Conservation (phyloP, 169 alveolate species). For the Sarcocystis neurona region DNA sequence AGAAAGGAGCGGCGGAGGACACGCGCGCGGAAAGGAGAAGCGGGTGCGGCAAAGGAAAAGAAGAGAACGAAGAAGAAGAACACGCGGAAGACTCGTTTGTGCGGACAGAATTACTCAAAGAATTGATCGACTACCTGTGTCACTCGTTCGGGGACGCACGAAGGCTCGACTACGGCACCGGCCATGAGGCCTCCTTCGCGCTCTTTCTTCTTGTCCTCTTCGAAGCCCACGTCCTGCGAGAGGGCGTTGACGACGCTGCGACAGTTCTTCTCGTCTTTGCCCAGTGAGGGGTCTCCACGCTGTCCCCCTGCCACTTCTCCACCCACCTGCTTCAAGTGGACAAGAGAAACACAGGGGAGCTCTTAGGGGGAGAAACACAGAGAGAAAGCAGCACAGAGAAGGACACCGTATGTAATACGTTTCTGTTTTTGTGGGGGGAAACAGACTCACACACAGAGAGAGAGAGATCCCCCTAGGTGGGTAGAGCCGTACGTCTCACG, state of each 20-base stretch:
- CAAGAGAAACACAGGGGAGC: too few species aligned
- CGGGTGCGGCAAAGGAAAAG: background rate
- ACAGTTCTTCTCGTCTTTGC: conserved; percentile 70
- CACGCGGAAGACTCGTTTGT: background rate
- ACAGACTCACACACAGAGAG: too few species aligned
- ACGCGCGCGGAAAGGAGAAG: too few species aligned
- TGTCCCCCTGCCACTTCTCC: too few species aligned
- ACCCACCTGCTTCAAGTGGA: too few species aligned
- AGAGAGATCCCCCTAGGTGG: background rate
- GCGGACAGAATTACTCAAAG: conserved; percentile 6
- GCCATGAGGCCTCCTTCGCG: conserved; percentile 91
- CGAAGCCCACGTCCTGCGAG: conserved; percentile 45
- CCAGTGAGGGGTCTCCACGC: conserved; percentile 56
- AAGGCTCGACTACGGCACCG: conserved; percentile 98
- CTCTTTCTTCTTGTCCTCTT: conserved; percentile 81
- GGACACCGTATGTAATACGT: too few species aligned
- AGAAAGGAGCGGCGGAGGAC: too few species aligned
- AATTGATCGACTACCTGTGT: conserved; percentile 58
- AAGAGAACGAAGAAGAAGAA: too few species aligned
- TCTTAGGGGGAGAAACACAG: too few species aligned
- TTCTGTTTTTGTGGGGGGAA: too few species aligned
- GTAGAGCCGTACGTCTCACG: background rate
- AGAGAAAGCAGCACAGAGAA: too few species aligned
- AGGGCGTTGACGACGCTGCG: conserved; percentile 62
- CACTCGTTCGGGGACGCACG: conserved; percentile 93